Base-by-base conservation (phyloP, 768 basidiomycete genomes). In the Podaxis carcinomalis region DNA sequence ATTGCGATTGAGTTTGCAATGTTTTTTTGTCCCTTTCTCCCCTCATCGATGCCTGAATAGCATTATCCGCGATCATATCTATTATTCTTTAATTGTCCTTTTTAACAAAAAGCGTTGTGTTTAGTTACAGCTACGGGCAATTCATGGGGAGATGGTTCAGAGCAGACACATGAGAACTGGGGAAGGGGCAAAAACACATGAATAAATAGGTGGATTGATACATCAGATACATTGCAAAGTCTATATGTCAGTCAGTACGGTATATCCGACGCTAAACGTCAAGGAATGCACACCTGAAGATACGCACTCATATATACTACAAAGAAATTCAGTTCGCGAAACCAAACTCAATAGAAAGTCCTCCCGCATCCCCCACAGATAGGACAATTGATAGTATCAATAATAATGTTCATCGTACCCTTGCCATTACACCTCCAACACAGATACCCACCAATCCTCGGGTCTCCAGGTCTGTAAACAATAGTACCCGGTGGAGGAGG, bases 391-490 rank as follows among this genome's bases (percentile, higher is more conserved):
- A 73, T 68, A 63, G 74, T 68, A 59, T 88, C 85, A 51, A 90
- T 78, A 3, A 89, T 71, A 55, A 85, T 74, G 25, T 76, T 75
- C 36, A 81, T 68, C 37, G 65, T 72, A 3, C 89, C 90, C 21
- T 72, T 68, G 2, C 92, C 92, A 36, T 76, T 73, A 68, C 91
- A 93, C 23, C 78, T 74, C 82, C 79, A 83, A 70, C 92, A 93
- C 64, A 80, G 56, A 47, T 72, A 65, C 0, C 92, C 91, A 2
- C 90, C 91, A 7, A 92, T 72, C 51, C 90, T 71, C 21, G 86
- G 77, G 69, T 93, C 91, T 2, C 91, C 91, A 0, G 91, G 81
- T 0, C 62, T 62, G 56, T 88, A 80, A 2, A 87, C 76, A 0
- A 80, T 64, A 13, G 83, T 71, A 16, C 79, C 71, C 0, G 78